These are phyloP conservation scores for Trichothecium roseum DNA, from an alignment of 2,329 filamentous ascomycete genomes.

Conservation along the genomic window DNA sequence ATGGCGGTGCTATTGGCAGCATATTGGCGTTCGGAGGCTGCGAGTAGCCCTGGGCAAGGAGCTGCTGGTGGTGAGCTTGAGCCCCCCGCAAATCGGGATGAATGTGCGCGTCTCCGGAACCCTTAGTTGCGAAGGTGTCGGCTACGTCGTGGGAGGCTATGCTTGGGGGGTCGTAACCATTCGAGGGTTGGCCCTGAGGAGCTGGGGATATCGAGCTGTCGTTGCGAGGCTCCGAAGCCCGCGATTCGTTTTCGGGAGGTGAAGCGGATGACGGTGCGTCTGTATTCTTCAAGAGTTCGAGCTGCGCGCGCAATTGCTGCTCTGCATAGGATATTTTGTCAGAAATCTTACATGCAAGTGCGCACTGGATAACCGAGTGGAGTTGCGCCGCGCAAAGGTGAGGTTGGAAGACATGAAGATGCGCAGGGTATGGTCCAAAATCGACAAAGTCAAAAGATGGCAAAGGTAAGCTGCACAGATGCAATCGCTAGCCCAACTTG, in stretches of 20 bases:
- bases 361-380: neutral
- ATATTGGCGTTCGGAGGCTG: constrained; percentile 17
- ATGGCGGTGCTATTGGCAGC: constrained; percentile 26
- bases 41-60: neutral
- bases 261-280: constrained; percentile 18
- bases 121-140: constrained; percentile 21
- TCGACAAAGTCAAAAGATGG: too few relatives aligned
- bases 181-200: constrained; percentile 20
- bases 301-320: constrained; percentile 31
- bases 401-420: too few relatives aligned
- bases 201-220: constrained; percentile 14
- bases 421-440: too few relatives aligned
- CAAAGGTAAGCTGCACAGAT: neutral
- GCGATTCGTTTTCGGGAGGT: constrained; percentile 6
- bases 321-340: constrained; percentile 14
- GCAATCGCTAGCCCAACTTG: neutral
- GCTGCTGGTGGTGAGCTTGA: constrained; percentile 5
- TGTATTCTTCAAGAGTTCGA: constrained; percentile 30
- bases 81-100: constrained; percentile 35
- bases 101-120: constrained; percentile 34
- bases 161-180: constrained; percentile 35
- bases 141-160: constrained; percentile 22
- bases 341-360: constrained; percentile 1
- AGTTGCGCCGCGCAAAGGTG: too few relatives aligned
- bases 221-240: constrained; percentile 13